These are phyloP conservation scores for Aspergillus avenaceus DNA, from an alignment of 495 filamentous ascomycete species.

Conservation along the genomic window DNA sequence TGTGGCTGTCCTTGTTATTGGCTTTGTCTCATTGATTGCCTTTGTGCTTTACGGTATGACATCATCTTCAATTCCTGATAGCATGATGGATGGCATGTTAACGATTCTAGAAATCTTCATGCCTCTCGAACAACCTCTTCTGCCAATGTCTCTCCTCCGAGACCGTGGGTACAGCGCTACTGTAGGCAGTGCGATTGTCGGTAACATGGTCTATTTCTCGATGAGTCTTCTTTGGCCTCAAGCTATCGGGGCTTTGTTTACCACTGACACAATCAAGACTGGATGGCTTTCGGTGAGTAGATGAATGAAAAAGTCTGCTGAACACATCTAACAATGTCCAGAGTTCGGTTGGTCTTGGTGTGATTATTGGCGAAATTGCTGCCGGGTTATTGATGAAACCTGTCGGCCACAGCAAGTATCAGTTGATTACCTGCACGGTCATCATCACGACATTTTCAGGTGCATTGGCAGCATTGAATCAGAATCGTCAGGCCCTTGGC, in stretches of 20 bases:
- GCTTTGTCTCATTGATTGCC: slow-evolving; percentile 33
- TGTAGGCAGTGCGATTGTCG: slow-evolving; percentile 31
- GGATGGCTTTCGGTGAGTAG: slow-evolving; percentile 31
- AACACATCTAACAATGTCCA: slow-evolving; percentile 1
- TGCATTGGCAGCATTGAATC: slow-evolving; percentile 22
- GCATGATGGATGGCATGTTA: not conserved
- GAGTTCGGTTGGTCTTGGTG: slow-evolving; percentile 20
- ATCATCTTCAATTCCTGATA: not conserved
- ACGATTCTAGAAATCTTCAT: slow-evolving; percentile 17
- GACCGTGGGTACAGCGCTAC: slow-evolving; percentile 40
- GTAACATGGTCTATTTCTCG: slow-evolving; percentile 34
- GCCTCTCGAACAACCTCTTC: slow-evolving; percentile 27
- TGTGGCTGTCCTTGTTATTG: slow-evolving; percentile 41
- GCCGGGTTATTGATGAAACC: slow-evolving; percentile 31
- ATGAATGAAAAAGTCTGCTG: too few relatives aligned
- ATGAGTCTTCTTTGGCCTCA: slow-evolving; percentile 36
- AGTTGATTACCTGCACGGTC: slow-evolving; percentile 18
- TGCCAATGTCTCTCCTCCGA: slow-evolving; percentile 43
- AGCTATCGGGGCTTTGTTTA: slow-evolving; percentile 22
- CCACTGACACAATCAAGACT: slow-evolving; percentile 25
- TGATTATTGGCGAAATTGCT: slow-evolving; percentile 22
- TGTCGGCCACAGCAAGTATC: slow-evolving; percentile 19
- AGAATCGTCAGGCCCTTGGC: slow-evolving; percentile 19
- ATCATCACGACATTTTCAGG: slow-evolving; percentile 22
- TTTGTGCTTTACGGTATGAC: slow-evolving; percentile 36